phyloP scores from a whole-genome alignment of 1,139 yeast species.

The Ashbya aceris region DNA sequence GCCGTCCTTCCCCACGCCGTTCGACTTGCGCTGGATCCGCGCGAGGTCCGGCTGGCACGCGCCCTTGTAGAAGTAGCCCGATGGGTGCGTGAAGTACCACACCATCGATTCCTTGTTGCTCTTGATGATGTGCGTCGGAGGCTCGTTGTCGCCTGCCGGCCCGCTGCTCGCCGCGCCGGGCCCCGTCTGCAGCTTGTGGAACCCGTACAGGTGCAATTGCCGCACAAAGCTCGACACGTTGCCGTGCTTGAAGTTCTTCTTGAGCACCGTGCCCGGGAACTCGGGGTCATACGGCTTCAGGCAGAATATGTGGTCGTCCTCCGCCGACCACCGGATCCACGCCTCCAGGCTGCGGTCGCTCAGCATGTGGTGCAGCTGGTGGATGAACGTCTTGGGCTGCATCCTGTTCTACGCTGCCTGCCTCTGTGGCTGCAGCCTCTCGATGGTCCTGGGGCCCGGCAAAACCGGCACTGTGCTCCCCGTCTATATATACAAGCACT shows the following conservation, averaged over 20 bases:
- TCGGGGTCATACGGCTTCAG: conserved; percentile 59
- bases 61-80: conserved; percentile 67
- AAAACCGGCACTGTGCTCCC: too few species aligned
- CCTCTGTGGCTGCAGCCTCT: too few species aligned
- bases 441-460: too few species aligned
- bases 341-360: conserved; percentile 26
- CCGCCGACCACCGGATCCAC: conserved; percentile 69
- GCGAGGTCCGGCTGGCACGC: conserved; percentile 42
- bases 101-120: conserved; percentile 27
- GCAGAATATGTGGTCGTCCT: conserved; percentile 50
- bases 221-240: conserved; percentile 74
- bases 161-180: background rate
- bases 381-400: conserved; percentile 24
- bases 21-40: conserved; percentile 26
- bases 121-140: conserved; percentile 4
- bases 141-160: conserved; percentile 3
- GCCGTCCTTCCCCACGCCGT: conserved; percentile 27
- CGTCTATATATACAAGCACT: too few species aligned
- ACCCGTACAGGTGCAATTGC: conserved; percentile 72
- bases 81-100: conserved; percentile 88
- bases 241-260: conserved; percentile 70
- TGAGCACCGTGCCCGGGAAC: conserved; percentile 49
- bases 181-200: conserved; percentile 41
- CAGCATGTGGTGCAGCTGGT: conserved; percentile 25
- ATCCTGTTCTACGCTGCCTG: conserved; percentile 1